Base-by-base conservation (phyloP, 139 green algal genomes). In the Coelastrella sp. region DNA sequence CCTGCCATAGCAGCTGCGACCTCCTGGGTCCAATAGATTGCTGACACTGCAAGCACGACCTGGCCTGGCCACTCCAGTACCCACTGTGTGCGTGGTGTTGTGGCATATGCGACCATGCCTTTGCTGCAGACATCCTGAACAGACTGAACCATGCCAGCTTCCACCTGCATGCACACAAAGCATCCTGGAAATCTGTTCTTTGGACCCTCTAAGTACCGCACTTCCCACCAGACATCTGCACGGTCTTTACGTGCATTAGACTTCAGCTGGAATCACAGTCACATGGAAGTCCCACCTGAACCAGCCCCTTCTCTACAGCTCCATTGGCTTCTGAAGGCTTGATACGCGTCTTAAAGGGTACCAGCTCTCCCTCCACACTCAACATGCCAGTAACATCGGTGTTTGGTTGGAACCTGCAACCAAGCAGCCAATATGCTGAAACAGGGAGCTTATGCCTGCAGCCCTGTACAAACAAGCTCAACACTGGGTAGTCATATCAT, bases 31-130 rank as follows among this genome's bases (percentile, higher is more conserved):
- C 93, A 96, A 85, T 89, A 94, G 68, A 95, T 93, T 35, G 88
- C 92, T 6, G 90, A 91, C 23, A 95, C 89, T 23, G 93, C 92
- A 51, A 96, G 90, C 76, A 96, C 93, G 25, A 94, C 89, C 86
- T 95, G 92, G 21, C 93, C 92, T 19, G 93, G 93, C 93, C 93
- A 96, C 81, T 94, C 74, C 60, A 96, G 91, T 68, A 96, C 91
- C 93, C 93, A 96, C 35, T 89, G 35, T 9, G 84, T 73, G 27
- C 93, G 79, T 1, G 79, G 60, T 21, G 74, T 89, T 0, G 60
- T 77, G 5, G 88, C 83, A 66, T 96, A 96, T 17, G 89, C 86
- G 8, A 66, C 69, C 62, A 96, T 86, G 43, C 90, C 88, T 76
- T 91, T 79, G 23, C 73, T 76, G 85, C 85, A 90, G 35, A 88